Base-by-base conservation (phyloP, 2,329 filamentous ascomycete species). In the Paecilomyces sp. region DNA sequence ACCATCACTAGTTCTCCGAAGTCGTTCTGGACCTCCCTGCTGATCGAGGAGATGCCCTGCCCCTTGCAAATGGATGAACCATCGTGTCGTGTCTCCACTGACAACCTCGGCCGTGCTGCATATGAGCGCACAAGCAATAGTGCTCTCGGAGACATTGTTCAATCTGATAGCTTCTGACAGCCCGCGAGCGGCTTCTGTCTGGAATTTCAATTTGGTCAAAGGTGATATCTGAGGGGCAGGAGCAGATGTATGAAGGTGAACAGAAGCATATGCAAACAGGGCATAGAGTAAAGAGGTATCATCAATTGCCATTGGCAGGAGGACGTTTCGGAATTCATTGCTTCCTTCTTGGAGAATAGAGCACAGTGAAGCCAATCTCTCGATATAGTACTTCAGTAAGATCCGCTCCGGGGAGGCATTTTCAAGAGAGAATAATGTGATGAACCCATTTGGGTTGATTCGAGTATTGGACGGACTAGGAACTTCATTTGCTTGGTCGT, bases 1-100 rank as follows among this genome's bases (percentile, higher is more conserved):
- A 1, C 61, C 61, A 53, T 63, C 61, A 25, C 56, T 54, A 30
- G 57, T 58, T 34, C 47, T 54, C 22, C 57, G 55, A 2, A 63
- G 60, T 8, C 55, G 51, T 36, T 55, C 51, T 15, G 61, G 61
- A 6, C 50, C 50, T 25, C 58, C 54, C 6, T 59, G 60, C 7
- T 60, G 60, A 18, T 62, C 60, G 7, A 63, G 24, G n/a, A 63
- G 61, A 47, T 63, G 61, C 11, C 61, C 61, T 12, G 61, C 61
- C 1, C 61, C 61, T 60, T 62, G 57, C 3, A 63, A 52, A 58
- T 63, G 61, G 51, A 63, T 11, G n/a, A 60, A 53, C 61, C 61
- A 63, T 11, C 61, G 57, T 54, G 50, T 50, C 24, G 61, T 63
- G 53, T 63, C 61, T 3, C 61, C 61, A 5, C 57, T 56, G 33